Evolutionary conservation across 495 filamentous ascomycete species (phyloP).

Genomic region (Neurospora africana): DNA sequence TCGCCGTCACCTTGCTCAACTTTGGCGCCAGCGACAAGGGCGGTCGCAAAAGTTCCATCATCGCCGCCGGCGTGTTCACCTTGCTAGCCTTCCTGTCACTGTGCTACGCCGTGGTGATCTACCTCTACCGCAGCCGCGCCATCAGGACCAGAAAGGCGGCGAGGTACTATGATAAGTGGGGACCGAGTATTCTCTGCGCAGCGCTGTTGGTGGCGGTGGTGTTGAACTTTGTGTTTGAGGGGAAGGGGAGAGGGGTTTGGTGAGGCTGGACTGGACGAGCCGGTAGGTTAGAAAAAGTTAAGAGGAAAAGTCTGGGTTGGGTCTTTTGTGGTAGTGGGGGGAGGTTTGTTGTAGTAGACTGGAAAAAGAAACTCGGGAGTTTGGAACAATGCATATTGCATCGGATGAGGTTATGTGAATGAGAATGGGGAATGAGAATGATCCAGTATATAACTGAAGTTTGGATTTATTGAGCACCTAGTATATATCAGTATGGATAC

Average conservation of each 20-base stretch:
- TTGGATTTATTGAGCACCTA: not conserved
- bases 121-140: constrained; percentile 75
- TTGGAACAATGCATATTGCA: not conserved
- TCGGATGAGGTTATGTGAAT: not conserved
- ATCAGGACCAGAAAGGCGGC: constrained; percentile 74
- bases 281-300: not conserved
- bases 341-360: not conserved
- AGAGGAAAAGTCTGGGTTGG: not conserved
- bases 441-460: not conserved
- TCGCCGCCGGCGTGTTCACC: constrained; percentile 69
- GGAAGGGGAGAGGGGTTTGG: constrained; percentile 28
- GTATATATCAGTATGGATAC: not conserved
- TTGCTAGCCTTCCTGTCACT: constrained; percentile 64
- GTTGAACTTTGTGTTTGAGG: constrained; percentile 66
- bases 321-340: not conserved
- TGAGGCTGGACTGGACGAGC: too few species aligned
- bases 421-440: not conserved
- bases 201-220: constrained; percentile 61
- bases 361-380: not conserved
- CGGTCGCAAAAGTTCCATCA: constrained; percentile 40
- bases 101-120: constrained; percentile 69
- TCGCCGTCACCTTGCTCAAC: constrained; percentile 86
- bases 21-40: constrained; percentile 44
- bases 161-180: constrained; percentile 81
- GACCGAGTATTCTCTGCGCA: constrained; percentile 69